Evolutionary conservation across 2,329 filamentous ascomycete species (phyloP).

Genomic region (Colletotrichum gigasporum): DNA sequence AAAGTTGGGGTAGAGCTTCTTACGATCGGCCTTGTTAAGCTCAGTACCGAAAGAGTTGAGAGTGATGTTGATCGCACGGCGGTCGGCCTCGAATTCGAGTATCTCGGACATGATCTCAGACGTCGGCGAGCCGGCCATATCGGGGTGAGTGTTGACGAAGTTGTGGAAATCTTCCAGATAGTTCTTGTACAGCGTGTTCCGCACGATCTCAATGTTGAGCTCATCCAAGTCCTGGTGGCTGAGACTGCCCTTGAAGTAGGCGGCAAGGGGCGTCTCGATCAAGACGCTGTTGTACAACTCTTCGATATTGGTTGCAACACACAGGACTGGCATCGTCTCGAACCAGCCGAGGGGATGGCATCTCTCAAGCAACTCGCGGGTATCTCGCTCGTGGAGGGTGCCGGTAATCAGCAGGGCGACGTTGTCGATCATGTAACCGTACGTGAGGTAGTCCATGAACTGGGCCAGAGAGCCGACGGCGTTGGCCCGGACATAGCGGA

Average conservation of each 20-base stretch:
- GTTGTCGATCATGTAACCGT: slow-evolving; percentile 99
- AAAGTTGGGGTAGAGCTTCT: slow-evolving; percentile 94
- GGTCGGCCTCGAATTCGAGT: slow-evolving; percentile 94
- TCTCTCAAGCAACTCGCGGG: slow-evolving; percentile 90
- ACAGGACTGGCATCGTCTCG: slow-evolving; percentile 97
- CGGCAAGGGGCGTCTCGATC: slow-evolving; percentile 93
- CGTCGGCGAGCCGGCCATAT: slow-evolving; percentile 88
- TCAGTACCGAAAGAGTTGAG: slow-evolving; percentile 99
- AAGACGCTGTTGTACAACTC: slow-evolving; percentile 98
- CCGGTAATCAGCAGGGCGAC: slow-evolving; percentile 97
- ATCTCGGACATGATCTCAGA: slow-evolving; percentile 96
- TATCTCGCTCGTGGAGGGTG: slow-evolving; percentile 96
- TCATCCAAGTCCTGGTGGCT: slow-evolving; percentile 98
- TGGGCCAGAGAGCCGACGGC: slow-evolving; percentile 89
- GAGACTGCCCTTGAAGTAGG: slow-evolving; percentile 96
- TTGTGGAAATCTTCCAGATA: slow-evolving; percentile 97
- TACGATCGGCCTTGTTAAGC: slow-evolving; percentile 89
- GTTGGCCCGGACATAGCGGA: slow-evolving; percentile 94
- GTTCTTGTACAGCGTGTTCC: slow-evolving; percentile 99
- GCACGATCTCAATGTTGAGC: slow-evolving; percentile 98
- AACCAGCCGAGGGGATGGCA: slow-evolving; percentile 99
- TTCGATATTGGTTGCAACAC: slow-evolving; percentile 97
- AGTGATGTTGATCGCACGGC: slow-evolving; percentile 98
- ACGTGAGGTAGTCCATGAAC: slow-evolving; percentile 98
- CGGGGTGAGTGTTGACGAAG: slow-evolving; percentile 90